A percentile compares a stretch with the other conserved stretches of the same genome.
Conservation (phyloP, 2,329 filamentous ascomycete species). For the Colletotrichum noveboracense region DNA sequence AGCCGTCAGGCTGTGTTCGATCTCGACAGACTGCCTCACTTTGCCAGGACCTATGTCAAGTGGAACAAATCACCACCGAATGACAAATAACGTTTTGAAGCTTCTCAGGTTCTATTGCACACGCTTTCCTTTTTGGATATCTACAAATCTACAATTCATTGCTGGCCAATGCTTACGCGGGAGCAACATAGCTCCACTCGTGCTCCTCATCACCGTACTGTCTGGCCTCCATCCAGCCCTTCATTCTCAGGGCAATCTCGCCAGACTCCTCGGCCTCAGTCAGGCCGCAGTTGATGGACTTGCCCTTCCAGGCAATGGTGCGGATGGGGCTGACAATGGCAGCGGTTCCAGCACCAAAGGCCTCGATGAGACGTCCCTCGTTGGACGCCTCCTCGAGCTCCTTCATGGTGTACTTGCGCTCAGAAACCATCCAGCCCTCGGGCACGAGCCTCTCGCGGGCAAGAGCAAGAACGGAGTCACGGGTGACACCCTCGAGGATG, state of each 20-base stretch:
- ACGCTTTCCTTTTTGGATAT: slow-evolving; percentile 15
- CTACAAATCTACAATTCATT: slow-evolving; percentile 9
- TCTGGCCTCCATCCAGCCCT: slow-evolving; percentile 94
- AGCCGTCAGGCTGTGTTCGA: neutral
- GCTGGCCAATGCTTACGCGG: slow-evolving; percentile 28
- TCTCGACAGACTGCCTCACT: neutral
- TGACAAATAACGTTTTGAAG: neutral
- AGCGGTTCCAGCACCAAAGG: slow-evolving; percentile 92
- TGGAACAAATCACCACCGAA: neutral
- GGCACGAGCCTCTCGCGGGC: slow-evolving; percentile 83
- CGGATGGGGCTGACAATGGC: slow-evolving; percentile 92
- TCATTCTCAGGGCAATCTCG: slow-evolving; percentile 84
- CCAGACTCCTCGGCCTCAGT: slow-evolving; percentile 84
- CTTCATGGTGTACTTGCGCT: slow-evolving; percentile 91
- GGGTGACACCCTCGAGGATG: slow-evolving; percentile 92
- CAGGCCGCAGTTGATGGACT: slow-evolving; percentile 83
- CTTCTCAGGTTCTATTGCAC: slow-evolving; percentile 16
- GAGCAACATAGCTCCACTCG: slow-evolving; percentile 77
- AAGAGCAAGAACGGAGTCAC: slow-evolving; percentile 87
- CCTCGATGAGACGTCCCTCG: slow-evolving; percentile 88
- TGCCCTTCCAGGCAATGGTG: slow-evolving; percentile 86
- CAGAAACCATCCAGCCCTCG: slow-evolving; percentile 85
- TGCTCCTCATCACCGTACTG: slow-evolving; percentile 96
- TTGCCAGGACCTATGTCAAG: neutral
- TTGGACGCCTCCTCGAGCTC: slow-evolving; percentile 81